Evolutionary conservation across 2,329 filamentous ascomycete genomes (phyloP), one percentile per base, ranked within the genome.

Genomic region (Dactylellina cionopaga): DNA sequence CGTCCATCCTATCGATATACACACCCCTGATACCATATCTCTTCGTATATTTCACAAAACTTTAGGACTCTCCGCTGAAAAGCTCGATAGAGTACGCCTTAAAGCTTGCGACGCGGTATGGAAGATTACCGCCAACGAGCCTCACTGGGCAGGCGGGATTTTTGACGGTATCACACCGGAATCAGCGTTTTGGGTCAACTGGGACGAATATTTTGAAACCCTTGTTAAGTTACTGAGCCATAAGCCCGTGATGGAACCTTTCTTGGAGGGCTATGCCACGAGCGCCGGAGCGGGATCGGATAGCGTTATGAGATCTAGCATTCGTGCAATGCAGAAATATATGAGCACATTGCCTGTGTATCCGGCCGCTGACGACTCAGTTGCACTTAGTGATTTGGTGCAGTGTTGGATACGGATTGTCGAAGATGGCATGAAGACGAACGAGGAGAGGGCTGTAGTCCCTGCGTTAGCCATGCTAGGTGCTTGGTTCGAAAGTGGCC

Each of bases 21-120:
- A 66, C 7, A 71, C 33, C 10, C 37, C 43, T 6, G 19, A 60
- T n/a, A 65, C 77, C 11, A 65, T 76, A 35, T 69, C 70, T n/a
- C 54, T 27, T 46, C 17, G 5, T 41, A 59, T 43, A 41, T 60
- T 75, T 11, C 69, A 69, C 35, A 71, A 74, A 27, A 58, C 77
- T 3, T 82, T 91, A 29, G 86, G 92, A 0, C 84, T 98, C 11
- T 89, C 92, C 1, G 87, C 91, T 0, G 95, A 99, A 80, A 97
- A 96, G 79, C 84, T 98, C 1, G 94, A 98, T 79, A 90, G 92
- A 74, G 90, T 98, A 15, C 88, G 95, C 22, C 82, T 86, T 0
- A 85, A 87, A 74, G 90, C 89, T 0, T 87, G 89, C 72, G 80
- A 82, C 29, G 84, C 84, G 7, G 76, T 89, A 46, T 58, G 82